A percentile compares a stretch with the other conserved stretches of the same genome.
These are phyloP conservation scores for Athelia sp. DNA, from an alignment of 1,284 basidiomycete genomes.

Conservation along the genomic window DNA sequence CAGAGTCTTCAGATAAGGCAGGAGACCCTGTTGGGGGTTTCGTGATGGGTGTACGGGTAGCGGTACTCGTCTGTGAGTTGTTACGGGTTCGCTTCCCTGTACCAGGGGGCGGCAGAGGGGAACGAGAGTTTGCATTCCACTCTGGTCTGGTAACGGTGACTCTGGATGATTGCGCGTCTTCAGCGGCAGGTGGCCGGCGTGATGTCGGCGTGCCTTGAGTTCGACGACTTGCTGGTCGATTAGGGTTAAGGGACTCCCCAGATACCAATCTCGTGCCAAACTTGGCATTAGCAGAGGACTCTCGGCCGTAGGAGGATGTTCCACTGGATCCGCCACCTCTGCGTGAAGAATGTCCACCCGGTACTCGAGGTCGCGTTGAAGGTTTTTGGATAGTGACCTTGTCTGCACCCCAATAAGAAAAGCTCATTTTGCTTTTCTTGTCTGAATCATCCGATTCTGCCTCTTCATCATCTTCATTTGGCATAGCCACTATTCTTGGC, in stretches of 20 bases:
- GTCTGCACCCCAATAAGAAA: slow-evolving; percentile 87
- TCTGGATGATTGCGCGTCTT: slow-evolving; percentile 60
- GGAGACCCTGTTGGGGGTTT: slow-evolving; percentile 59
- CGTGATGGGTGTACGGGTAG: slow-evolving; percentile 31
- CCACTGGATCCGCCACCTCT: slow-evolving; percentile 43
- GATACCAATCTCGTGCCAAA: slow-evolving; percentile 73
- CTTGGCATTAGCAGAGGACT: slow-evolving; percentile 81
- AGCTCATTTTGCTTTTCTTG: slow-evolving; percentile 86
- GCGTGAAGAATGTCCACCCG: slow-evolving; percentile 29
- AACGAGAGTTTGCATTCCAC: slow-evolving; percentile 63
- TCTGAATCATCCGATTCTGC: slow-evolving; percentile 78
- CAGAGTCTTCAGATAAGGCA: slow-evolving; percentile 79
- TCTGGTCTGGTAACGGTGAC: slow-evolving; percentile 65
- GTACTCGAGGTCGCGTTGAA: slow-evolving; percentile 45
- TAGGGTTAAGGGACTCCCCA: slow-evolving; percentile 38
- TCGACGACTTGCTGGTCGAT: slow-evolving; percentile 61
- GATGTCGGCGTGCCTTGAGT: slow-evolving; percentile 46
- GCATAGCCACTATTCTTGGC: slow-evolving; percentile 67
- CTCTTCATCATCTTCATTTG: slow-evolving; percentile 51
- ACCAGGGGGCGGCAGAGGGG: slow-evolving; percentile 31
- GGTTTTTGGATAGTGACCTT: slow-evolving; percentile 82
- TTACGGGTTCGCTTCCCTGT: slow-evolving; percentile 56
- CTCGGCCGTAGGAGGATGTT: slow-evolving; percentile 60
- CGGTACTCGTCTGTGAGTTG: slow-evolving; percentile 63
- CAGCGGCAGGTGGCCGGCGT: slow-evolving; percentile 39